Conservation (phyloP, 2,329 filamentous ascomycete genomes). For the Calonectria pseudoturangicola region DNA sequence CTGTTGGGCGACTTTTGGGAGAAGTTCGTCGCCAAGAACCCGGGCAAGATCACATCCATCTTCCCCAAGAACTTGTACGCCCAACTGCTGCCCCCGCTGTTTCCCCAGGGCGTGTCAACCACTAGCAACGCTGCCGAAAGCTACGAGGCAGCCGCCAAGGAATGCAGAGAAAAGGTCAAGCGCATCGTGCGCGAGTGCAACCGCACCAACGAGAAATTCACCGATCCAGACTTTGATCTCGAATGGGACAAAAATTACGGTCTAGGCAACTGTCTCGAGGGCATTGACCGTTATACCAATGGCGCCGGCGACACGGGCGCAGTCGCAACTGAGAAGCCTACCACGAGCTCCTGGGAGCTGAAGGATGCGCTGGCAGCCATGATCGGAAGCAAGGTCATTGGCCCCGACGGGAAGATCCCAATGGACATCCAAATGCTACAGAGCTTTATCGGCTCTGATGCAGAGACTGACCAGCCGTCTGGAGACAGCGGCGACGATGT, state of each 20-base stretch:
- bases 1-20: constrained; percentile 64
- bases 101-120: constrained; percentile 46
- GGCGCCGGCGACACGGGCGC: constrained; percentile 36
- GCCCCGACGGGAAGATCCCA: constrained; percentile 37
- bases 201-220: constrained; percentile 67
- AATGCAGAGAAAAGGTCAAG: constrained; percentile 57
- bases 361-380: constrained; percentile 42
- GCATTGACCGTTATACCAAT: constrained; percentile 51
- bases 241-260: constrained; percentile 61
- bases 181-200: constrained; percentile 65
- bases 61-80: constrained; percentile 65
- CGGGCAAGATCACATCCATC: constrained; percentile 66
- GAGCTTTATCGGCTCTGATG: constrained; percentile 38
- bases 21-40: constrained; percentile 62
- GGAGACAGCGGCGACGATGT: constrained; percentile 27
- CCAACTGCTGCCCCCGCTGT: constrained; percentile 46
- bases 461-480: constrained; percentile 4
- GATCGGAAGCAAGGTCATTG: constrained; percentile 38
- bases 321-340: neutral
- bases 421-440: constrained; percentile 41
- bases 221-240: constrained; percentile 66
- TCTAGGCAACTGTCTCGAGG: constrained; percentile 62
- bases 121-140: constrained; percentile 62
- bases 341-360: constrained; percentile 29
- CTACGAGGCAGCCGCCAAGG: constrained; percentile 57